These are phyloP conservation scores for Aspergillus incahuasiensis DNA, from an alignment of 495 filamentous ascomycete genomes.

Conservation along the genomic window DNA sequence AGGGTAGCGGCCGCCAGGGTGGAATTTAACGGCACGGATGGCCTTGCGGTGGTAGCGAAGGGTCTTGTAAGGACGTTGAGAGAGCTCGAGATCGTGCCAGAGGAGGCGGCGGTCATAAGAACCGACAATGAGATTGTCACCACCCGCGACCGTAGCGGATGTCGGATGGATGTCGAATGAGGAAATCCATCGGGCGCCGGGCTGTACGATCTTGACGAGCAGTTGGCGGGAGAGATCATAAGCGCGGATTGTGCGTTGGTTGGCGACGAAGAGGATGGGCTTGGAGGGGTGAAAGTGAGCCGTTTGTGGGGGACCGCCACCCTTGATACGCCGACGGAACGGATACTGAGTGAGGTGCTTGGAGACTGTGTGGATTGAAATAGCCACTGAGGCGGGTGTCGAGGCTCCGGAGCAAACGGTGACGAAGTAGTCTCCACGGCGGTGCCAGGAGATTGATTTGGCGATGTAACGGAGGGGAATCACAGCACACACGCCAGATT, in stretches of 20 bases:
- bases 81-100: constrained; percentile 96
- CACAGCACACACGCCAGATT: constrained; percentile 70
- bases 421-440: constrained; percentile 88
- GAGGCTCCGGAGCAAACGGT: constrained; percentile 75
- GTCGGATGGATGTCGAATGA: constrained; percentile 85
- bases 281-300: constrained; percentile 91
- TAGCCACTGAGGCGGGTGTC: constrained; percentile 63
- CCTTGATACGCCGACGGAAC: constrained; percentile 72
- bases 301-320: constrained; percentile 77
- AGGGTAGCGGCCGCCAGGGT: constrained; percentile 70
- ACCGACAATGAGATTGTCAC: constrained; percentile 89
- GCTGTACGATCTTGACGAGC: constrained; percentile 84
- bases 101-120: constrained; percentile 90
- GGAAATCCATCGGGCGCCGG: constrained; percentile 92
- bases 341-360: constrained; percentile 93
- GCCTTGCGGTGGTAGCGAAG: constrained; percentile 90
- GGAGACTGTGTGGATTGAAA: constrained; percentile 90
- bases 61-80: constrained; percentile 86
- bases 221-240: constrained; percentile 90
- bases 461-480: constrained; percentile 74
- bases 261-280: constrained; percentile 92
- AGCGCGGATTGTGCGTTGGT: constrained; percentile 81
- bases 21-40: constrained; percentile 81
- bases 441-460: constrained; percentile 93
- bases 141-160: constrained; percentile 51